Base-by-base conservation (phyloP, 345 rosid genomes). In the Camelina neglecta region DNA sequence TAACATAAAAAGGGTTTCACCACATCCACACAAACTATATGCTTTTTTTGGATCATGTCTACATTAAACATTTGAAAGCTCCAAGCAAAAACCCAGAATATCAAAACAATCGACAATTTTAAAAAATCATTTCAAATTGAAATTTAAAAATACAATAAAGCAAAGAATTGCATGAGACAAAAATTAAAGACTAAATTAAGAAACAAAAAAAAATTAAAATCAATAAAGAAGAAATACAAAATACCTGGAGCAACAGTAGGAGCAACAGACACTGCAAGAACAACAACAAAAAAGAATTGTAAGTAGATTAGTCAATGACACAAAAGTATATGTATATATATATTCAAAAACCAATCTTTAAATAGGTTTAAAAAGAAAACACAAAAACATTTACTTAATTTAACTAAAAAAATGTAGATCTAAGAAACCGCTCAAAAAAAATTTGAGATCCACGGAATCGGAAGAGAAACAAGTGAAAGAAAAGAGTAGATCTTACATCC, bases 241-340 rank as follows among this genome's bases (percentile, higher is more conserved):
- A 53, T 70, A 78, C 81, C 77, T 72, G 81, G 81, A 33, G 81
- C 81, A 31, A 53, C 24, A 11, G 69, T 13, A 42, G 81, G 77
- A 66, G 77, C 47, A 18, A 60, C 33, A 24, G 81, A 72, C 45
- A 72, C 81, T 78, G 73, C 66, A 66, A 75, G 13, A 12, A 24
- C 6, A 66, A 67, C 4, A 16, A 10, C 8, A 29, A n/a, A 24
- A 44, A 42, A n/a, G 0, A 0, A 45, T 15, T 18, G 21, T 20
- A 15, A 65, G 8, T 35, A 59, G 2, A 2, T 38, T 29, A 23
- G 60, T 59, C 15, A 31, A 45, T 21, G 11, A 70, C 21, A 8
- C 2, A 4, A 7, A 12, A 4, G 18, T 18, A 18, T 18, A 18
- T 18, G 18, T 18, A 18, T 18, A 18, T 18, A 18, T 18, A 18